These are phyloP conservation scores for Amniculicola lignicola DNA, from an alignment of 495 filamentous ascomycete species.

Conservation along the genomic window DNA sequence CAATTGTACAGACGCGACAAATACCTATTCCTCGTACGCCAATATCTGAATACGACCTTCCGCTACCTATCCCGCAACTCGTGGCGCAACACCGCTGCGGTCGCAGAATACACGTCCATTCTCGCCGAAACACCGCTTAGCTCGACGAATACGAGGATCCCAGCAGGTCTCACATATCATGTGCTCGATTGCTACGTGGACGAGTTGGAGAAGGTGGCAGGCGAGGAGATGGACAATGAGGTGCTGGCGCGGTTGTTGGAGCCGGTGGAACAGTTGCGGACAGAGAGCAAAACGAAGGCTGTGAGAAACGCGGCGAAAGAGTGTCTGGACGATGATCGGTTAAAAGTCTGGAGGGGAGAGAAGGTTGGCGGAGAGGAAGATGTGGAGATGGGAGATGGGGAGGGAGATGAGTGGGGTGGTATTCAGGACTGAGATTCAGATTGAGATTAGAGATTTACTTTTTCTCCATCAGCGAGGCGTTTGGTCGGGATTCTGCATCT, in stretches of 20 bases:
- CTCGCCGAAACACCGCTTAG: slow-evolving; percentile 45
- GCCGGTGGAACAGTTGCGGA: slow-evolving; percentile 56
- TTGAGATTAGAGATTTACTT: background rate
- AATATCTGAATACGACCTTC: slow-evolving; percentile 68
- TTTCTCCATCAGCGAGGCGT: slow-evolving; percentile 32
- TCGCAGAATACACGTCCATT: slow-evolving; percentile 41
- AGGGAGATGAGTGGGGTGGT: slow-evolving; percentile 67
- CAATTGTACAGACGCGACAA: too few species aligned
- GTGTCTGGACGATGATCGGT: slow-evolving; percentile 68
- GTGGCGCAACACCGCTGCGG: slow-evolving; percentile 39
- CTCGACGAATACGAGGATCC: slow-evolving; percentile 51
- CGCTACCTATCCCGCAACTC: slow-evolving; percentile 46
- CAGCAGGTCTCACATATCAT: slow-evolving; percentile 83
- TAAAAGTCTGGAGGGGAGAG: slow-evolving; percentile 54
- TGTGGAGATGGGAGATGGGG: slow-evolving; percentile 50
- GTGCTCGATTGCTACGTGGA: slow-evolving; percentile 86
- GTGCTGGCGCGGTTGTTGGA: slow-evolving; percentile 55
- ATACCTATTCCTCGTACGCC: slow-evolving; percentile 79
- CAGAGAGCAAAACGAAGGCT: slow-evolving; percentile 63
- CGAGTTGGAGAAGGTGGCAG: slow-evolving; percentile 61
- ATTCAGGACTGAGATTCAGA: slow-evolving; percentile 56
- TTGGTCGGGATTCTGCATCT: background rate
- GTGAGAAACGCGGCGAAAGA: slow-evolving; percentile 70
- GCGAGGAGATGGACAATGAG: slow-evolving; percentile 49
- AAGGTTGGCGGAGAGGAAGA: slow-evolving; percentile 44